Evolutionary conservation across 495 filamentous ascomycete genomes (phyloP), one percentile per base, ranked within the genome.

Genomic region (Staphylotrichum tortipilum): DNA sequence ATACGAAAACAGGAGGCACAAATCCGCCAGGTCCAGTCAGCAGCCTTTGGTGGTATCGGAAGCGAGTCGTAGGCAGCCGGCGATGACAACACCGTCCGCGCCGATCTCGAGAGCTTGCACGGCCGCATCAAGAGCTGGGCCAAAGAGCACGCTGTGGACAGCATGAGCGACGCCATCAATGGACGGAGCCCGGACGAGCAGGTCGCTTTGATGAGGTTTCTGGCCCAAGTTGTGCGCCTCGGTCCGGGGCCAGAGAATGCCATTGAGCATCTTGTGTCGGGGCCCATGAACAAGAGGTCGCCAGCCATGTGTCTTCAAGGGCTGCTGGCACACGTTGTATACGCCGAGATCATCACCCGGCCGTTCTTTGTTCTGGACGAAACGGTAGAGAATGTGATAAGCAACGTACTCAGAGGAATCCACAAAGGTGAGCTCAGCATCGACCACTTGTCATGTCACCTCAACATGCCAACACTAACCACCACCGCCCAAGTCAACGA

Each of bases 301-400:
- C 44, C 34, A 14, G 24, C 33, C 44, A 28, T 47, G 22, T 47
- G 44, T 17, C 10, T 47, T 26, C 44, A 47, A 34, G 44, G 21
- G 3, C 22, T 38, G 31, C 44, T 47, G 3, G 3, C 44, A 7
- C 33, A 30, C 38, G 33, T 28, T 28, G 22, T 38, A 5, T 47
- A 47, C 34, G 7, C 34, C 14, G 38, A 47, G 2, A 26, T 47
- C 34, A 37, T 47, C 23, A 36, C 5, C 23, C 8, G 19, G 24
- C 44, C 44, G 28, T 47, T 47, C n/a, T 47, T 47, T 37, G 44
- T 26, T 9, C 34, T 47, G 4, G 21, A 22, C 11, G 34, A 47
- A 11, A 14, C 12, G 7, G 34, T 33, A 5, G 21, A 26, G 12
- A 14, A n/a, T n/a, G n/a, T 11, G 22, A 18, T 47, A 3, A 19